Base-by-base conservation (phyloP, 2,329 filamentous ascomycete species). In the Neocucurbitaria cava region DNA sequence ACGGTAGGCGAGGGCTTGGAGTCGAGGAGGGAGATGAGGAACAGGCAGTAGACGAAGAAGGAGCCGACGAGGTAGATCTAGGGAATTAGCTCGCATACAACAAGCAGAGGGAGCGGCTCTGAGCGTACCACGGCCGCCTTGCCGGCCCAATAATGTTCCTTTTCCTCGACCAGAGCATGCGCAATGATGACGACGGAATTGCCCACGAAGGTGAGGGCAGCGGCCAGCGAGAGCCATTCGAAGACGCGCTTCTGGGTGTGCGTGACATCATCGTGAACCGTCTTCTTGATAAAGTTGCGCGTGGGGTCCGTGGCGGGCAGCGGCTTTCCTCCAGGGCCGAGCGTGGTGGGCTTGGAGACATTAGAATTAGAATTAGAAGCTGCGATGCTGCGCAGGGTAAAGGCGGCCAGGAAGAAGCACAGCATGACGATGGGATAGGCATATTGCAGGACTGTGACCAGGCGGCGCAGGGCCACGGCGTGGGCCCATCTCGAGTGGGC, bases 291-390 rank as follows among this genome's bases (percentile, higher is more conserved):
- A 52, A 71, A 65, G 68, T 75, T 69, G 66, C 64, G 73, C 46
- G 72, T 76, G 60, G 75, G 77, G 66, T 77, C 80, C 69, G 76
- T 86, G 71, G 87, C 89, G 55, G 92, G 92, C 49, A 97, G 81
- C 30, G 92, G 92, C 74, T 96, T 93, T 63, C 93, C 94, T 51
- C 91, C 93, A 1, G 93, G 92, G n/a, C 93, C 93, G 48, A 83
- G 87, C 61, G 85, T 83, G 55, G 77, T 73, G 38, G 77, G 71
- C 65, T 79, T 73, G 41, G 78, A 74, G 58, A 76, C 75, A 58
- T 80, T 77, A 63, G 78, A 78, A 69, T 74, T 76, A 54, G 65
- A 64, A 61, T 74, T 81, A 63, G 76, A 76, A 35, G 83, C 80
- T 56, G 82, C 69, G 59, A 90, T 82, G 65, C 86, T 87, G 71